Evolutionary conservation across 2,329 filamentous ascomycete species (phyloP).

Genomic region (Thelonectria rubi): DNA sequence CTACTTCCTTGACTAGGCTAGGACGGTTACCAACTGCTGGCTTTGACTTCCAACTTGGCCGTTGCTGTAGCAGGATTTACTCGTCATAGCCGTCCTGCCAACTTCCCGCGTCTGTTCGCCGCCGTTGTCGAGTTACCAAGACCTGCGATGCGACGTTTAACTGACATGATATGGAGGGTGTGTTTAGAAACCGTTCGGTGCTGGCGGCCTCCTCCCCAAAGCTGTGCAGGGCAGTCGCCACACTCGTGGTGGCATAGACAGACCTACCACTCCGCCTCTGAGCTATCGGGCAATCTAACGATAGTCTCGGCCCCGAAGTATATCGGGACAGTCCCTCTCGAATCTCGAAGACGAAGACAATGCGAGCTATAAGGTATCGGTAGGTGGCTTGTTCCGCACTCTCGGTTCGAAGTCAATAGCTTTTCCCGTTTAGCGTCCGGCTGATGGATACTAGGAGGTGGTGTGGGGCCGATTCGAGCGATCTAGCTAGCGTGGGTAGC

Average conservation of each 20-base stretch:
- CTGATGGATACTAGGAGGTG: slow-evolving; percentile 1
- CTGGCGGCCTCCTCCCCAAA: not conserved
- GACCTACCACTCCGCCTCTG: not conserved
- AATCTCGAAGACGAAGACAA: not conserved
- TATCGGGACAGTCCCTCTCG: slow-evolving; percentile 4
- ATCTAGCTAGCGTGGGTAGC: slow-evolving; percentile 17
- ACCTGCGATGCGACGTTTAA: slow-evolving; percentile 7
- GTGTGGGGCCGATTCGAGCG: slow-evolving; percentile 20
- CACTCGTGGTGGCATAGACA: not conserved
- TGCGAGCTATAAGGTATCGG: not conserved
- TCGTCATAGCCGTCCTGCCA: slow-evolving; percentile 13
- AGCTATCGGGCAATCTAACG: not conserved
- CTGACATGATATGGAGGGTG: slow-evolving; percentile 5
- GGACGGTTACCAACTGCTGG: slow-evolving; percentile 2
- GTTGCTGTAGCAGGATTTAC: slow-evolving; percentile 16
- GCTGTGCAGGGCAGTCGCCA: not conserved
- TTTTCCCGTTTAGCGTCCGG: slow-evolving; percentile 20
- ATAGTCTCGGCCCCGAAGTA: slow-evolving; percentile 7
- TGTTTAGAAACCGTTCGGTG: not conserved
- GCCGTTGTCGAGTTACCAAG: slow-evolving; percentile 3
- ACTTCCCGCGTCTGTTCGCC: not conserved
- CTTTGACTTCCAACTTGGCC: not conserved
- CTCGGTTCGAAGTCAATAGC: slow-evolving; percentile 2
- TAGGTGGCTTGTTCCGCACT: slow-evolving; percentile 3
- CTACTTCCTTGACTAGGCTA: slow-evolving; percentile 4